Base-by-base conservation (phyloP, 1,284 basidiomycete species). In the Malassezia cuniculi region DNA sequence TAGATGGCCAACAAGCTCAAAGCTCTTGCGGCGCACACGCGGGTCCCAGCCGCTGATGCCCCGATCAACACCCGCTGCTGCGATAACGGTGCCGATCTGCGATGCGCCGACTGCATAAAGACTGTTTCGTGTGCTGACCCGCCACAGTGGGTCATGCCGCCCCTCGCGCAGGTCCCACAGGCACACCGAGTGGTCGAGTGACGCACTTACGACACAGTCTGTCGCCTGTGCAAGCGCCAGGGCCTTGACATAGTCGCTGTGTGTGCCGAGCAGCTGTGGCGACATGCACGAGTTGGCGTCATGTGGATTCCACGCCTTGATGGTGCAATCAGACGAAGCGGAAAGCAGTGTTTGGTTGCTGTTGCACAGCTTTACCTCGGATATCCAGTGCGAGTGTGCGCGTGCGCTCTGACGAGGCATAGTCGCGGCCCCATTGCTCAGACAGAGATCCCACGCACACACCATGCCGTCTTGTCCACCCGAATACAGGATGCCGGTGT, bases 271-370 rank as follows among this genome's bases (percentile, higher is more conserved):
- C 3, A 78, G 74, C 0, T 74, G 72, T 0, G 76, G 72, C 1
- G 71, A 68, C 5, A 82, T 78, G 47, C 78, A 78, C 30, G 47
- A 58, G 37, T 56, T 67, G 57, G 71, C 57, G 2, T 77, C 72
- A 63, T 95, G 86, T 0, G 90, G 89, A 39, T 76, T 81, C 90
- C 93, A 97, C 0, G 85, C 79, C 61, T 89, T 85, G 53, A 99
- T 75, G 11, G 86, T 86, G 7, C 87, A 85, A 66, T 97, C 90
- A 3, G 89, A 93, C 0, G 90, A 95, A 1, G 84, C 90, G 31
- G 90, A 87, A 30, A 94, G 76, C 35, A 94, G 82, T 3, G 85
- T 94, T 66, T 90, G 86, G 55, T 94, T 87, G 50, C 79, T 74
- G 62, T 94, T 90, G 70, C 84, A 89, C 10, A 97, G 74, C 6